phyloP scores from a whole-genome alignment of 202 grass and related monocot genomes.

The Brachypodium distachyon region DNA sequence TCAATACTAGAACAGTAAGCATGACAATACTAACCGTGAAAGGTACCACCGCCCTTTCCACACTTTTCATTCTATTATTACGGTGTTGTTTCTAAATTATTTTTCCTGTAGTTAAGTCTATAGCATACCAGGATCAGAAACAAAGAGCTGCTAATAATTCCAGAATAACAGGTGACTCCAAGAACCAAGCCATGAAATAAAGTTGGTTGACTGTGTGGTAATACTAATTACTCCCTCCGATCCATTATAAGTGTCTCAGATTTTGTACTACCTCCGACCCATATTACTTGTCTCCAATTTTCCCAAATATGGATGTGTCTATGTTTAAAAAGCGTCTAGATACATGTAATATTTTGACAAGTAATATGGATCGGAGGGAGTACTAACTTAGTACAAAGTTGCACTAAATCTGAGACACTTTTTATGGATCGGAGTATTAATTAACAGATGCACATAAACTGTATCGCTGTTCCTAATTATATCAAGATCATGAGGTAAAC shows the following conservation, averaged over 20 bases:
- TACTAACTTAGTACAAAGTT: no score
- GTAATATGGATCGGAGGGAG: no score
- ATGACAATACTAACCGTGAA: neutral
- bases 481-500: slow-evolving; percentile 4
- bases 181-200: neutral
- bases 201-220: slow-evolving; percentile 2
- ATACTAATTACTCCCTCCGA: no score
- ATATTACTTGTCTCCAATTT: no score
- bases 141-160: neutral
- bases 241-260: no score
- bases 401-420: no score
- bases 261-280: no score
- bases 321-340: no score
- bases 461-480: neutral
- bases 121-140: neutral
- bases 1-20: neutral
- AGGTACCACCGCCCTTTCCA: neutral
- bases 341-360: no score
- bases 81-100: neutral
- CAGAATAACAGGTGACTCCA: neutral
- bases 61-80: neutral
- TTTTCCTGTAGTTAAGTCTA: neutral
- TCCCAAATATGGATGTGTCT: no score
- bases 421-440: neutral
- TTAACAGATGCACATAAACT: neutral